Base-by-base conservation (phyloP, 345 rosid genomes). In the Salix arbutifolia region DNA sequence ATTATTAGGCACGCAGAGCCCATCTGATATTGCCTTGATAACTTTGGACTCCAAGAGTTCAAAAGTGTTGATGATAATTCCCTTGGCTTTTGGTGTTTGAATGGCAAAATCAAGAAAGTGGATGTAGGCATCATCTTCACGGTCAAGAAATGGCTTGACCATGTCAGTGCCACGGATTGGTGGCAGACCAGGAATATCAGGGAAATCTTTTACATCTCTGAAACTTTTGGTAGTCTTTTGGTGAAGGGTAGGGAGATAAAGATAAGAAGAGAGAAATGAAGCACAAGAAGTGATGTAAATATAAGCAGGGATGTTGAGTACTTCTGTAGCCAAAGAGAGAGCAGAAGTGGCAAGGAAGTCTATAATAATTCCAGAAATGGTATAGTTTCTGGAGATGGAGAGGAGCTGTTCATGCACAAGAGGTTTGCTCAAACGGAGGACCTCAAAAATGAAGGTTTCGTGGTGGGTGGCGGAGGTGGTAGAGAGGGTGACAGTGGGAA, bases 11-110 rank as follows among this genome's bases (percentile, higher is more conserved):
- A 86, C 74, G 60, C 91, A 84, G 12, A 72, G n/a, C 5, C 93
- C 97, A 9, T 86, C 87, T 40, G 65, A 23, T 11, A 85, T 75
- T 4, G 93, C 85, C 70, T 76, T 74, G 4, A 82, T 38, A 13
- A 82, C 80, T 80, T 83, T 80, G 0, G 73, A 37, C 80, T 93
- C 96, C 14, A 93, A 87, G n/a, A 42, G 44, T 4, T 87, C 89
- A 37, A 87, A 93, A 4, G 91, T 81, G 85, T 93, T 90, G 0
- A 85, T 72, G 1, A 93, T 84, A 37, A 93, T 65, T 65, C 94
- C 96, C 2, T 78, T 77, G 0, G 81, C n/a, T 67, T 67, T 38
- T 4, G 67, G 21, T 19, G 44, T 31, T 8, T 66, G 10, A 2
- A 26, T 38, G 65, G 25, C 1, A 23, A 3, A 5, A 31, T 80